phyloP scores from a whole-genome alignment of 202 grass and related monocot species.

The Brachypodium distachyon region DNA sequence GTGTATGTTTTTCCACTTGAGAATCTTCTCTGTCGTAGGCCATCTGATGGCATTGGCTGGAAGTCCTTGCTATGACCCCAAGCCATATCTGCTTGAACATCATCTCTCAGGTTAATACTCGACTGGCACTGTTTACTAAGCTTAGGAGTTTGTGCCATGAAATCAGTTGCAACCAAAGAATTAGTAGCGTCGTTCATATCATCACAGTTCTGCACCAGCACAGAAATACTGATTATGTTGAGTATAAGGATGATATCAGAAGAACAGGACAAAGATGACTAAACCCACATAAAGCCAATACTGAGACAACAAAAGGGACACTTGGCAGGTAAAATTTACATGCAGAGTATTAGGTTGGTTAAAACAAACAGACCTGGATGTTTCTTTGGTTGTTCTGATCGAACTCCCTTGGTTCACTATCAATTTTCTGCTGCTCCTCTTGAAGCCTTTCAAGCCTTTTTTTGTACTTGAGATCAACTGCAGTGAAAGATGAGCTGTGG shows the following conservation, averaged over 20 bases:
- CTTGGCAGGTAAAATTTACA: not conserved
- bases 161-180: not conserved
- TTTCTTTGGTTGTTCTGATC: not conserved
- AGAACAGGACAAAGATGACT: not conserved
- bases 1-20: slow-evolving; percentile 17
- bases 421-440: slow-evolving; percentile 18
- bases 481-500: not conserved
- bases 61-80: slow-evolving; percentile 40
- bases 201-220: slow-evolving; percentile 33
- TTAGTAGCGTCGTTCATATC: slow-evolving; percentile 7
- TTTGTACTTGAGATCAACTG: slow-evolving; percentile 37
- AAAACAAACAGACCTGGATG: slow-evolving; percentile 17
- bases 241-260: not conserved
- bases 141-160: slow-evolving; percentile 8
- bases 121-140: not conserved
- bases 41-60: not conserved
- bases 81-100: slow-evolving; percentile 2
- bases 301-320: not conserved
- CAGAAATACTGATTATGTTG: not conserved
- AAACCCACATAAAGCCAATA: not conserved
- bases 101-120: not conserved
- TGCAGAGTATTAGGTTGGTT: not conserved
- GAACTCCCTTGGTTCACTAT: not conserved
- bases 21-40: not conserved
- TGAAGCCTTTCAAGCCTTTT: slow-evolving; percentile 34